Conservation (phyloP, 2,329 filamentous ascomycete species). For the Achaetomium macrosporum region DNA sequence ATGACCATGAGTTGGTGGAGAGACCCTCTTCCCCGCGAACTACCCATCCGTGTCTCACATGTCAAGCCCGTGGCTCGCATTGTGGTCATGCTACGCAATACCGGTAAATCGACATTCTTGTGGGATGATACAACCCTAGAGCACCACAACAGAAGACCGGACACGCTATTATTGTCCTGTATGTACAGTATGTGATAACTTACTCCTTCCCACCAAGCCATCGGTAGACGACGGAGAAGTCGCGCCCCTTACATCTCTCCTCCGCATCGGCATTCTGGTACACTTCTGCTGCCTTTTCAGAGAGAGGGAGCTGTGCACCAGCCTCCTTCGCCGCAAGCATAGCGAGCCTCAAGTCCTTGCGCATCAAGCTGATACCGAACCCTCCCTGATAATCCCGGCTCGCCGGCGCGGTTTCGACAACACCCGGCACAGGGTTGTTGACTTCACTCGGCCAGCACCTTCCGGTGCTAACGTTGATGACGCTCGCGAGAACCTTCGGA, state of each 20-base stretch:
- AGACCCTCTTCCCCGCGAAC: background rate
- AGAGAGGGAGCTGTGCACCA: conserved; percentile 60
- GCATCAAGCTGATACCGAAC: conserved; percentile 73
- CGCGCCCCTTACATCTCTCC: conserved; percentile 59
- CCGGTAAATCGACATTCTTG: no score
- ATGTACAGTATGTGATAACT: background rate
- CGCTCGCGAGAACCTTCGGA: conserved; percentile 62
- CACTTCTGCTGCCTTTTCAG: conserved; percentile 55
- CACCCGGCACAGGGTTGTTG: conserved; percentile 89
- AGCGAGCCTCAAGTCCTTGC: conserved; percentile 70
- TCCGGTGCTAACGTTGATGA: conserved; percentile 94
- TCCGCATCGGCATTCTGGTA: conserved; percentile 61
- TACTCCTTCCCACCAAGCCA: conserved; percentile 55
- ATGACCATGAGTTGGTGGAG: background rate
- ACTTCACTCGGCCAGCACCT: conserved; percentile 92
- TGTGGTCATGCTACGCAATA: no score
- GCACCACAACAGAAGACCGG: no score
- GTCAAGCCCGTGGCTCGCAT: no score
- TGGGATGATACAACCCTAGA: no score
- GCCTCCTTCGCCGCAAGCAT: conserved; percentile 65
- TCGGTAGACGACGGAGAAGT: conserved; percentile 78
- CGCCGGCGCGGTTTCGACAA: conserved; percentile 70
- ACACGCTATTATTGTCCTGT: no score
- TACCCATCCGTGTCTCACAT: background rate
- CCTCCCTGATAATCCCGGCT: conserved; percentile 70